These are phyloP conservation scores for Daucus carota DNA, from an alignment of 129 eudicot species.

Conservation along the genomic window DNA sequence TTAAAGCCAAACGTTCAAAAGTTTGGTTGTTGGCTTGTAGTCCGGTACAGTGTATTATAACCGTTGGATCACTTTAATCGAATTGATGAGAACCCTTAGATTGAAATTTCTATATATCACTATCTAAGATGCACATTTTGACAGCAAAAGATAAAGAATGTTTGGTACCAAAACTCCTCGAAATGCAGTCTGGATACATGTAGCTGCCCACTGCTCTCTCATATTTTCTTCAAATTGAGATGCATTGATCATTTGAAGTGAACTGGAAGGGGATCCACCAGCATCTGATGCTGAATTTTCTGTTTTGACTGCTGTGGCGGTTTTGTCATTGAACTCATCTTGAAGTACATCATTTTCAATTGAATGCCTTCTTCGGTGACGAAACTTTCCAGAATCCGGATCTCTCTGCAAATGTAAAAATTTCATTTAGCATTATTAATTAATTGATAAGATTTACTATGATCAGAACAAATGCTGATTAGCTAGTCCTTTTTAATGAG, in stretches of 20 bases:
- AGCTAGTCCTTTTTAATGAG: background rate
- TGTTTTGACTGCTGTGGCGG: slow-evolving; percentile 28
- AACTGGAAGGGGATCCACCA: slow-evolving; percentile 41
- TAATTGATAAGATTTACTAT: background rate
- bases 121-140: background rate
- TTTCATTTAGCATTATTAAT: background rate
- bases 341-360: slow-evolving; percentile 29
- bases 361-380: slow-evolving; percentile 61
- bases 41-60: too few relatives aligned
- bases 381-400: slow-evolving; percentile 34
- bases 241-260: slow-evolving; percentile 40
- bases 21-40: too few relatives aligned
- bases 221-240: slow-evolving; percentile 37
- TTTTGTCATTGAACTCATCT: slow-evolving; percentile 32
- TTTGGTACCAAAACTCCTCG: slow-evolving; percentile 85
- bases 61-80: too few relatives aligned
- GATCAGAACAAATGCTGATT: background rate
- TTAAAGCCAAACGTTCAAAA: too few relatives aligned
- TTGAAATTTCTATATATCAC: too few relatives aligned
- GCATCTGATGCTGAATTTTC: slow-evolving; percentile 39
- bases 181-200: slow-evolving; percentile 76
- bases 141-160: background rate
- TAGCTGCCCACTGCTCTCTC: slow-evolving; percentile 86
- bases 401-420: slow-evolving; percentile 31
- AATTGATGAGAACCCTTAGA: too few relatives aligned